A percentile compares a stretch with the other conserved stretches of the same genome.
Conservation (phyloP, 441 rosid genomes). For the Brassica balearica region DNA sequence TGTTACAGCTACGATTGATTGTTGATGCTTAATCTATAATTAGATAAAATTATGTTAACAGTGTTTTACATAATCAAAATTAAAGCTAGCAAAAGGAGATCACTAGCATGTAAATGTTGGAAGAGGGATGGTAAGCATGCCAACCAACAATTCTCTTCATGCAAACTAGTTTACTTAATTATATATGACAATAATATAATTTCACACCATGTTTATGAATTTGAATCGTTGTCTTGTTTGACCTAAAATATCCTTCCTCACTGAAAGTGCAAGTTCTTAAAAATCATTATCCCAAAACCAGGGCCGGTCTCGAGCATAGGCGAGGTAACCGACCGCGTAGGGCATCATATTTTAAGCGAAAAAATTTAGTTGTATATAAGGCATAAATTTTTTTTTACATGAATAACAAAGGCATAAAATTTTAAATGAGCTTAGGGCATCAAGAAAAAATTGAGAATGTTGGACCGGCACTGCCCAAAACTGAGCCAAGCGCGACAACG, state of each 20-base stretch:
- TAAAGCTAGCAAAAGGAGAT: background rate
- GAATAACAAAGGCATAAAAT: too few species aligned
- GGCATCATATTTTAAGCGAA: too few species aligned
- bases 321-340: background rate
- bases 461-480: background rate
- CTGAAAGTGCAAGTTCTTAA: background rate
- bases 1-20: background rate
- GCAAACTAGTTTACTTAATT: background rate
- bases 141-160: background rate
- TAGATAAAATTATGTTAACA: background rate
- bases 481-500: too few species aligned
- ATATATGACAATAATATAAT: background rate
- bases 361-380: background rate
- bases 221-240: background rate
- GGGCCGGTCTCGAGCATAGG: background rate
- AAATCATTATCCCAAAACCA: background rate
- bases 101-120: constrained; percentile 21
- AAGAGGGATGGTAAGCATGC: constrained; percentile 19
- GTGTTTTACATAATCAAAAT: constrained; percentile 18
- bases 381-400: background rate
- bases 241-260: background rate
- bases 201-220: constrained; percentile 1
- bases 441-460: too few species aligned
- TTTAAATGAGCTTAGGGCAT: too few species aligned
- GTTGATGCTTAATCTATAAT: background rate